These are phyloP conservation scores for Boletus reticuloceps DNA, from an alignment of 768 basidiomycete genomes.

Conservation along the genomic window DNA sequence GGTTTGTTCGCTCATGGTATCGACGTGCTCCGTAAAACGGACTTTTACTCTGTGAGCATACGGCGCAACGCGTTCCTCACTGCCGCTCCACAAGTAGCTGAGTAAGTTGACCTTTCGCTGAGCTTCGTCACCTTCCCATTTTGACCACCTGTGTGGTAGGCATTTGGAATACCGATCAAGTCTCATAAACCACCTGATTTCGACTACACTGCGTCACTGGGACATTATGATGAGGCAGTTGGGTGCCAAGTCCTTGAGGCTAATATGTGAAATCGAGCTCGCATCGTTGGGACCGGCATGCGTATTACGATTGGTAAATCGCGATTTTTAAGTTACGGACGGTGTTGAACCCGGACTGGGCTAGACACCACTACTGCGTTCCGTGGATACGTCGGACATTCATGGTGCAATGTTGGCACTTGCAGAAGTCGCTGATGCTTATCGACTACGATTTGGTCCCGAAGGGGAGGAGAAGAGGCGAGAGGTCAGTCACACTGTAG, in stretches of 20 bases:
- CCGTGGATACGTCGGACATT: slow-evolving; percentile 65
- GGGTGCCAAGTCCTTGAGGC: slow-evolving; percentile 70
- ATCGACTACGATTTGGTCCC: slow-evolving; percentile 32
- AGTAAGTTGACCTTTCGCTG: slow-evolving; percentile 50
- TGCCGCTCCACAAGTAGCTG: slow-evolving; percentile 83
- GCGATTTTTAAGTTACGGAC: slow-evolving; percentile 4
- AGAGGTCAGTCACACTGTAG: slow-evolving; percentile 39
- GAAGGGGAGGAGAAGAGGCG: slow-evolving; percentile 36
- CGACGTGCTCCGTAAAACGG: slow-evolving; percentile 85
- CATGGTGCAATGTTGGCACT: slow-evolving; percentile 83
- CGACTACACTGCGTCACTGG: slow-evolving; percentile 85
- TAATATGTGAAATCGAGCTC: slow-evolving; percentile 64
- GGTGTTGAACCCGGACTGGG: slow-evolving; percentile 8
- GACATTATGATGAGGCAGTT: slow-evolving; percentile 76
- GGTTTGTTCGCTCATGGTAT: slow-evolving; percentile 92
- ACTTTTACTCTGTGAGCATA: slow-evolving; percentile 92
- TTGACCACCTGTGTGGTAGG: slow-evolving; percentile 39
- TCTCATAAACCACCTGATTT: slow-evolving; percentile 70
- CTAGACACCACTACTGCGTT: slow-evolving; percentile 57
- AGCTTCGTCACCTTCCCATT: slow-evolving; percentile 1
- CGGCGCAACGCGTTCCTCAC: slow-evolving; percentile 80
- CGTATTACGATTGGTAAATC: slow-evolving; percentile 53
- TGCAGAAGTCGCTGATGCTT: slow-evolving; percentile 68
- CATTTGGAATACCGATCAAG: slow-evolving; percentile 70
- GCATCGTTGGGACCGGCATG: slow-evolving; percentile 46